Percentiles rank a stretch among this genome's conserved stretches.
These are phyloP conservation scores for Rhynchosporium graminicola DNA, from an alignment of 2,329 filamentous ascomycete species.

Conservation along the genomic window DNA sequence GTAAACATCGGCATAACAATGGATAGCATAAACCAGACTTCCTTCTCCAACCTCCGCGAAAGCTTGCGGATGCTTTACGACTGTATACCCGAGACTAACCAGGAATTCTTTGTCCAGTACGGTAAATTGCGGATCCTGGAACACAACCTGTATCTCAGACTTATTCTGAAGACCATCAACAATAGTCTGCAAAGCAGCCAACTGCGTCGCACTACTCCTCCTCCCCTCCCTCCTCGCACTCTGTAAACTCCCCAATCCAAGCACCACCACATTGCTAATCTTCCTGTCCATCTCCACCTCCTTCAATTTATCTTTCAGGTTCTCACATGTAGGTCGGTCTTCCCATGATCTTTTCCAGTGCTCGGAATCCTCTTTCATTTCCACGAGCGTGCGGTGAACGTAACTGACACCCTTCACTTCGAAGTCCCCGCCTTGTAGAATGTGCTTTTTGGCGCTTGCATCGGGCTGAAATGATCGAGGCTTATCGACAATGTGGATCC, in stretches of 20 bases:
- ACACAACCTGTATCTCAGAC: constrained; percentile 19
- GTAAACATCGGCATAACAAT: constrained; percentile 40
- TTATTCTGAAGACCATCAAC: constrained; percentile 28
- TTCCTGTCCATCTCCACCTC: constrained; percentile 20
- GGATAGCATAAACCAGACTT: constrained; percentile 40
- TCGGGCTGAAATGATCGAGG: constrained; percentile 23
- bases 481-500: constrained; percentile 40
- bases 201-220: constrained; percentile 36
- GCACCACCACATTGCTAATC: constrained; percentile 35
- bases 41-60: constrained; percentile 32
- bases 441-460: constrained; percentile 9
- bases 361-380: constrained; percentile 34
- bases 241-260: constrained; percentile 40
- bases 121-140: constrained; percentile 41
- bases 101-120: constrained; percentile 39
- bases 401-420: constrained; percentile 35
- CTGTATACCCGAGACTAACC: constrained; percentile 30
- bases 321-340: constrained; percentile 25
- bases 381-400: constrained; percentile 35
- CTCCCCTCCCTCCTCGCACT: constrained; percentile 36
- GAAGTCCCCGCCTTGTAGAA: constrained; percentile 37
- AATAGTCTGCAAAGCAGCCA: constrained; percentile 38
- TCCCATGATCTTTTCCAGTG: constrained; percentile 37
- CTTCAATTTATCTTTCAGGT: constrained; percentile 26
- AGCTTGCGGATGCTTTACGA: constrained; percentile 38